Evolutionary conservation across 2,329 filamentous ascomycete genomes (phyloP).

Genomic region (Trichoderma arundinaceum): DNA sequence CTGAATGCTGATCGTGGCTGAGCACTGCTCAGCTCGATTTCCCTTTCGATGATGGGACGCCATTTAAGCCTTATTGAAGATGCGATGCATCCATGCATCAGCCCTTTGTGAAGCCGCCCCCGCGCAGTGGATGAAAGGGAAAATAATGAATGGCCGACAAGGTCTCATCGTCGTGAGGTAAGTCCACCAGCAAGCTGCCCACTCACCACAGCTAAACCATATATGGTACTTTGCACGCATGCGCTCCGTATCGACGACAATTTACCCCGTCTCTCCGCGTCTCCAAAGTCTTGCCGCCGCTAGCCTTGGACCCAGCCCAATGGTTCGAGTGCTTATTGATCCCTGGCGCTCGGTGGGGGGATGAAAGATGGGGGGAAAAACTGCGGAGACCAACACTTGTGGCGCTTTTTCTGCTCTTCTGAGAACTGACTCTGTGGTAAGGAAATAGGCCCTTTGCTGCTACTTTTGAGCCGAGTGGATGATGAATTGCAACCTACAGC

Average conservation of each 20-base stretch:
- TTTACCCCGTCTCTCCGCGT: constrained; percentile 20
- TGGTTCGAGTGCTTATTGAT: constrained; percentile 26
- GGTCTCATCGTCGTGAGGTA: neutral
- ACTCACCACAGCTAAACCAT: constrained; percentile 2
- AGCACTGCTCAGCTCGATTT: constrained; percentile 1
- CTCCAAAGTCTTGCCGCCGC: constrained; percentile 25
- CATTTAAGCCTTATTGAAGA: constrained; percentile 1
- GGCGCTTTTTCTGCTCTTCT: neutral
- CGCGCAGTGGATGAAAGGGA: neutral
- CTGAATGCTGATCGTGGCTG: constrained; percentile 10
- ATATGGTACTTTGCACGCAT: constrained; percentile 16
- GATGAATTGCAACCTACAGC: constrained; percentile 4
- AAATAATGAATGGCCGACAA: neutral
- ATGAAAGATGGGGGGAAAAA: constrained; percentile 19
- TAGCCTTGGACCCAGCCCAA: constrained; percentile 21
- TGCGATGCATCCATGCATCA: neutral
- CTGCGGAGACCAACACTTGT: constrained; percentile 7
- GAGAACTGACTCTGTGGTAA: neutral
- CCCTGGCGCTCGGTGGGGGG: constrained; percentile 26
- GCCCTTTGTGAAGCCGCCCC: neutral
- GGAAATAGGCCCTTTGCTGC: constrained; percentile 7
- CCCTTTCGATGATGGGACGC: neutral
- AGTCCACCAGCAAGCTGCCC: neutral
- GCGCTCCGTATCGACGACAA: neutral
- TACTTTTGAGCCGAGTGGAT: neutral